phyloP scores from a whole-genome alignment of 2,329 filamentous ascomycete genomes.

The Trichoderma citrinoviride region DNA sequence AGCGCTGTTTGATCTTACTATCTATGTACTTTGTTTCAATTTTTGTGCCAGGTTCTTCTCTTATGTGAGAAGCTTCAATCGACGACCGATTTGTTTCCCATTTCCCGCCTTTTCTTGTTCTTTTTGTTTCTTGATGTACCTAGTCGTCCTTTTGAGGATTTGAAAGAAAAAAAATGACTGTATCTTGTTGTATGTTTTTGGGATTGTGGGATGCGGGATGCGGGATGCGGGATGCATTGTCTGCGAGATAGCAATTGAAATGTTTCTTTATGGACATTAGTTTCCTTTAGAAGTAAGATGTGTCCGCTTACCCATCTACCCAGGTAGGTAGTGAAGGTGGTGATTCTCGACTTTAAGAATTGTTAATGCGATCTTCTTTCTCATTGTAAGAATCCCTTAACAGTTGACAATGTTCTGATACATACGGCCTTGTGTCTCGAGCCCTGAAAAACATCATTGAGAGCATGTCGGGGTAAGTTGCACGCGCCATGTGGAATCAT shows the following conservation, averaged over 20 bases:
- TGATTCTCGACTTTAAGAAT: neutral
- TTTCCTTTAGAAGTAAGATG: neutral
- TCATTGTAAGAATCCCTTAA: too few relatives aligned
- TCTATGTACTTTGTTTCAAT: neutral
- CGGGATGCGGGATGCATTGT: conserved; percentile 4
- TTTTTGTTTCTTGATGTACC: neutral
- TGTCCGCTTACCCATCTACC: too few relatives aligned
- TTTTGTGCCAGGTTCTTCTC: neutral
- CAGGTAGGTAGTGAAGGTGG: neutral
- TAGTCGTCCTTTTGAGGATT: neutral
- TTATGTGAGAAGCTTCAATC: neutral
- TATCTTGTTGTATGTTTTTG: neutral
- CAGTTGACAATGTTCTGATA: too few relatives aligned
- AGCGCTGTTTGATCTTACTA: neutral
- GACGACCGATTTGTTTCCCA: neutral
- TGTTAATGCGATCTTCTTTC: too few relatives aligned
- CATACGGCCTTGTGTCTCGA: too few relatives aligned
- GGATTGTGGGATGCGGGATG: neutral
- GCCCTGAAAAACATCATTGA: too few relatives aligned
- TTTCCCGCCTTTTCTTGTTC: neutral
- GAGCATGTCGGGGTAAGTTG: too few relatives aligned
- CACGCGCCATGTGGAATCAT: too few relatives aligned
- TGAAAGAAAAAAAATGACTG: conserved; percentile 1
- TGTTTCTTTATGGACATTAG: neutral
- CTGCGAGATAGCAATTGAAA: conserved; percentile 16